These are phyloP conservation scores for Mytilinidion resinicola DNA, from an alignment of 495 filamentous ascomycete genomes.

Conservation along the genomic window DNA sequence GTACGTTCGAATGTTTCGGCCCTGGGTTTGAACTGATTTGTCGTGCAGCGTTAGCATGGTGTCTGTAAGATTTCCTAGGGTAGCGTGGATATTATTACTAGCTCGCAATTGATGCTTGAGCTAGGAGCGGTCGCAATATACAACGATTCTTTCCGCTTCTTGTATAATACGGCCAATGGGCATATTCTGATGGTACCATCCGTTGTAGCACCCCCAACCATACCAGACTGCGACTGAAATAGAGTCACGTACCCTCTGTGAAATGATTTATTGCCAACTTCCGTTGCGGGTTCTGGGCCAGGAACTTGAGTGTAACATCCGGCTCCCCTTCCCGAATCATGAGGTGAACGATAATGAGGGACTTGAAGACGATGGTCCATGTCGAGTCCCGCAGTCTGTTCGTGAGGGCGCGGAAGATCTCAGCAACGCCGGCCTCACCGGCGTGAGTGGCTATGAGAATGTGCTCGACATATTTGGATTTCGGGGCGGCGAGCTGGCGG, in stretches of 20 bases:
- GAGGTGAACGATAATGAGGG: conserved; percentile 87
- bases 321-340: conserved; percentile 95
- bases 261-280: conserved; percentile 83
- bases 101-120: neutral
- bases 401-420: conserved; percentile 89
- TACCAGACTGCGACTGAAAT: neutral
- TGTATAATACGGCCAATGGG: too few relatives aligned
- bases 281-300: conserved; percentile 69
- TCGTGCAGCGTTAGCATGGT: conserved; percentile 15
- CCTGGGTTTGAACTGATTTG: conserved; percentile 79
- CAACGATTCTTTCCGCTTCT: too few relatives aligned
- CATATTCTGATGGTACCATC: too few relatives aligned
- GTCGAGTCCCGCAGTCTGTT: conserved; percentile 85
- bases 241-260: conserved; percentile 68
- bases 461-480: conserved; percentile 99
- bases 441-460: conserved; percentile 93
- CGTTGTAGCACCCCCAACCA: too few relatives aligned
- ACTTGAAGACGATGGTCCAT: conserved; percentile 97
- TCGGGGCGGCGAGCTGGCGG: conserved; percentile 80
- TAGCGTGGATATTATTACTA: neutral
- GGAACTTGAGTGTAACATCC: conserved; percentile 78
- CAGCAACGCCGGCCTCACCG: conserved; percentile 89
- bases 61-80: conserved; percentile 3
- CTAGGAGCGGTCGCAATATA: neutral
- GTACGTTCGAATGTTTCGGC: conserved; percentile 90